Base-by-base conservation (phyloP, 495 filamentous ascomycete species). In the Echria macrotheca region DNA sequence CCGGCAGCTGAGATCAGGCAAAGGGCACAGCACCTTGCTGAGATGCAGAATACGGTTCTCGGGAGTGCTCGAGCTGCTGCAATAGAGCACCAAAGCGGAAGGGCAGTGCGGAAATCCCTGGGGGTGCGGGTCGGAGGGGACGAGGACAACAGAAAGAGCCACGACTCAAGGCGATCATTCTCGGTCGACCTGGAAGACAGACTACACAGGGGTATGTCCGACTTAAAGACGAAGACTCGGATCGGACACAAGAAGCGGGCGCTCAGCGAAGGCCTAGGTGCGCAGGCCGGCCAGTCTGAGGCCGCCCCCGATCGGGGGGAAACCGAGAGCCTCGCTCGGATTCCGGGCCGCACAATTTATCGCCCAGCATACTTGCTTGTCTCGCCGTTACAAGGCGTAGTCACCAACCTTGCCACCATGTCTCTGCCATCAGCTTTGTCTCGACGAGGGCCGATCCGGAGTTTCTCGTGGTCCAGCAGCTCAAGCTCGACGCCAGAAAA, bases 281-380 rank as follows among this genome's bases (percentile, higher is more conserved):
- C 38, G 38, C 1, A n/a, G n/a, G n/a, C n/a, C n/a, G n/a, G n/a
- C n/a, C n/a, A n/a, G n/a, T n/a, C n/a, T n/a, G n/a, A n/a, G n/a
- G n/a, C n/a, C n/a, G n/a, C n/a, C n/a, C n/a, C n/a, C n/a, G n/a
- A n/a, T n/a, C n/a, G n/a, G n/a, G n/a, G n/a, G n/a, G n/a, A n/a
- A n/a, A n/a, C n/a, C n/a, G n/a, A n/a, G n/a, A n/a, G n/a, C n/a
- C n/a, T n/a, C n/a, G n/a, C 50, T 11, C 46, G 53, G 0, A 17
- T 73, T 4, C 37, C 57, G 10, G 52, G 59, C 22, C 44, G 59
- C 11, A 49, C 44, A 22, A 26, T 23, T 18, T 62, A 64, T 18
- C 63, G 58, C 9, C 73, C 77, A 5, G 77, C 79, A 12, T 95
- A 93, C 66, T 71, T 97, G 1, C 69, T 96, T 9, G 72, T 97